Evolutionary conservation across 2,329 filamentous ascomycete species (phyloP), one percentile per base, ranked within the genome.

Genomic region (Xylariaceae sp.): DNA sequence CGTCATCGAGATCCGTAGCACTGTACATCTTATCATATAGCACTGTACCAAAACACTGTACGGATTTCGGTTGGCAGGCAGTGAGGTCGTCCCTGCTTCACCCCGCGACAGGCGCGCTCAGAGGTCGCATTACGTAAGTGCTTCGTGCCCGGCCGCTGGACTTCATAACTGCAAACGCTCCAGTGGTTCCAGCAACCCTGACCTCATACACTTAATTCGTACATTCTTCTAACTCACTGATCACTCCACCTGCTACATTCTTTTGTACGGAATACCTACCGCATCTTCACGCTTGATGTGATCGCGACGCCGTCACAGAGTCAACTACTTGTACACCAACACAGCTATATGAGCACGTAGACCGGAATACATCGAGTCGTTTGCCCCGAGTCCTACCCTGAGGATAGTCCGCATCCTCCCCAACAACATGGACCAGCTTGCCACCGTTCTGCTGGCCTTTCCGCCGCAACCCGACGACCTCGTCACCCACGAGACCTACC

Each of bases 381-480:
- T 30, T 30, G 23, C 23, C 23, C 23, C 23, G 4, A 45, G 42
- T 6, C 42, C 42, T 11, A 45, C n/a, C 42, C 42, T n/a, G 42
- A 45, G 42, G 13, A 13, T 45, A 45, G 10, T 45, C n/a, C 42
- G 13, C 42, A n/a, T 6, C 13, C 42, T 45, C 42, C 15, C 51
- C 39, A 15, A 47, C 66, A 62, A 39, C 62, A 78, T 78, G 76
- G 75, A 77, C 34, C 68, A 71, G 53, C 67, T 68, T 55, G 72
- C 70, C 42, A 65, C 73, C 45, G 66, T 73, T 50, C 73, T 83
- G 57, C 66, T 75, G 63, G 70, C 72, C 51, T 82, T 82, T 62
- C 74, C 77, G 58, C 72, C 74, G 9, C 65, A 67, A 55, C 57
- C 61, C 23, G 53, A 47, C 10, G 34, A 5, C 34, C 66, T 63